These are phyloP conservation scores for Trypanosoma vivax DNA, from an alignment of 208 protist species.

Conservation along the genomic window DNA sequence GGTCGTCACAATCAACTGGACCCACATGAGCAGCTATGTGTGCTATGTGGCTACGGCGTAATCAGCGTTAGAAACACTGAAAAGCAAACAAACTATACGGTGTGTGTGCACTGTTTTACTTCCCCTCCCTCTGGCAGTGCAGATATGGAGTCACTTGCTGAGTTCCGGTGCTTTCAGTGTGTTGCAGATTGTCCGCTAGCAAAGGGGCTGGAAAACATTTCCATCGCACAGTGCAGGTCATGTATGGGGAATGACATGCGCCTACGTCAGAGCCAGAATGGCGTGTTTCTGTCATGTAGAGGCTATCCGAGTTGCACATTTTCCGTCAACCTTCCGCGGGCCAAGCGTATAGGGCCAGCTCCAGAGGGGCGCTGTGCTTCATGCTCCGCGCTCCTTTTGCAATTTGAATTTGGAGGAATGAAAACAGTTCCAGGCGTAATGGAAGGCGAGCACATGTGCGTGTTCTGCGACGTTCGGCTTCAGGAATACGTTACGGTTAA, in stretches of 20 bases:
- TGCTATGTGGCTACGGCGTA: slow-evolving; percentile 59
- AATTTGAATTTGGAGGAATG: slow-evolving; percentile 70
- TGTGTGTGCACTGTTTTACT: slow-evolving; percentile 77
- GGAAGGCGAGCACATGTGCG: slow-evolving; percentile 56
- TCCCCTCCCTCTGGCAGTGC: slow-evolving; percentile 40
- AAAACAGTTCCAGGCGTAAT: slow-evolving; percentile 62
- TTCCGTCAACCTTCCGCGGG: slow-evolving; percentile 54
- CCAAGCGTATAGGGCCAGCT: slow-evolving; percentile 33
- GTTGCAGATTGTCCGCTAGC: slow-evolving; percentile 67
- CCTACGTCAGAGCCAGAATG: slow-evolving; percentile 30
- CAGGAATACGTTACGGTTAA: slow-evolving; percentile 74
- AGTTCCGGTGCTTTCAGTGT: slow-evolving; percentile 87
- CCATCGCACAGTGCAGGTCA: slow-evolving; percentile 54
- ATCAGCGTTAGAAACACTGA: slow-evolving; percentile 59
- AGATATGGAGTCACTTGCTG: slow-evolving; percentile 22
- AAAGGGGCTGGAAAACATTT: slow-evolving; percentile 46
- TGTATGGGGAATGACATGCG: slow-evolving; percentile 67
- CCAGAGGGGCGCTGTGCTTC: slow-evolving; percentile 39
- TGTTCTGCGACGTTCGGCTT: slow-evolving; percentile 71
- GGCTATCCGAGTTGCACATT: slow-evolving; percentile 65
- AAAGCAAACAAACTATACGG: slow-evolving; percentile 62
- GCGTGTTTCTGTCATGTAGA: slow-evolving; percentile 53
- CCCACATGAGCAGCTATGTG: slow-evolving; percentile 34
- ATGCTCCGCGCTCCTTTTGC: slow-evolving; percentile 58
- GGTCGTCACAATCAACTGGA: slow-evolving; percentile 41